Evolutionary conservation across 2,329 filamentous ascomycete species (phyloP).

Genomic region (Scytalidium lignicola): DNA sequence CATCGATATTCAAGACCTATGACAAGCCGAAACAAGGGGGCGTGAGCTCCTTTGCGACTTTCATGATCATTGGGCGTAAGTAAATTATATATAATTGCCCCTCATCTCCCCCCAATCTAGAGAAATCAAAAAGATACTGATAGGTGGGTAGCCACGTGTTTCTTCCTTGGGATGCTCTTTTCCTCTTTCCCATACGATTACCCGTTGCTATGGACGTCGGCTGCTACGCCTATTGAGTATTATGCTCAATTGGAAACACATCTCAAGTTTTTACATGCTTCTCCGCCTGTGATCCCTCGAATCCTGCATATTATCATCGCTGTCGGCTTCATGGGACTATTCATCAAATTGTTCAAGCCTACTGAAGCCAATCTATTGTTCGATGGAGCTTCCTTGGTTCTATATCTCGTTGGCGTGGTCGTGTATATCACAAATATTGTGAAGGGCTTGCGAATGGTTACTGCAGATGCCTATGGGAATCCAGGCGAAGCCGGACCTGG

Average conservation of each 20-base stretch:
- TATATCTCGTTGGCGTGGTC: slow-evolving; percentile 80
- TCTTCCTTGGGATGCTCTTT: slow-evolving; percentile 98
- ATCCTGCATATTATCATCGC: slow-evolving; percentile 91
- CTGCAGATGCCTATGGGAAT: slow-evolving; percentile 51
- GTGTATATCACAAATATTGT: slow-evolving; percentile 97
- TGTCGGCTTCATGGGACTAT: slow-evolving; percentile 80
- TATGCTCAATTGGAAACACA: slow-evolving; percentile 84
- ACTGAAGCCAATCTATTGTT: slow-evolving; percentile 95
- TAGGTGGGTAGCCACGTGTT: slow-evolving; percentile 65
- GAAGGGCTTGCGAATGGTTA: slow-evolving; percentile 84
- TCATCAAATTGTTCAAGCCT: slow-evolving; percentile 91
- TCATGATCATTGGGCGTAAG: slow-evolving; percentile 93
- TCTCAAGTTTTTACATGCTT: slow-evolving; percentile 84
- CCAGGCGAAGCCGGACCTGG: slow-evolving; percentile 38
- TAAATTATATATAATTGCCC: neutral
- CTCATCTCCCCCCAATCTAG: slow-evolving; percentile 2
- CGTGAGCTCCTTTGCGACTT: slow-evolving; percentile 80
- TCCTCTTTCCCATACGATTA: slow-evolving; percentile 95
- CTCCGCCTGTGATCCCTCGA: slow-evolving; percentile 85
- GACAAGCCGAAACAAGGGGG: slow-evolving; percentile 31
- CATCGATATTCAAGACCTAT: slow-evolving; percentile 28
- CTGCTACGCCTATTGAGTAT: slow-evolving; percentile 60
- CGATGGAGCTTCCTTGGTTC: slow-evolving; percentile 66
- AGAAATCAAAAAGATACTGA: too few relatives aligned
- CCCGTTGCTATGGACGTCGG: slow-evolving; percentile 74